Evolutionary conservation across 2,329 filamentous ascomycete genomes (phyloP), one percentile per base, ranked within the genome.

Genomic region (Nemania sp.): DNA sequence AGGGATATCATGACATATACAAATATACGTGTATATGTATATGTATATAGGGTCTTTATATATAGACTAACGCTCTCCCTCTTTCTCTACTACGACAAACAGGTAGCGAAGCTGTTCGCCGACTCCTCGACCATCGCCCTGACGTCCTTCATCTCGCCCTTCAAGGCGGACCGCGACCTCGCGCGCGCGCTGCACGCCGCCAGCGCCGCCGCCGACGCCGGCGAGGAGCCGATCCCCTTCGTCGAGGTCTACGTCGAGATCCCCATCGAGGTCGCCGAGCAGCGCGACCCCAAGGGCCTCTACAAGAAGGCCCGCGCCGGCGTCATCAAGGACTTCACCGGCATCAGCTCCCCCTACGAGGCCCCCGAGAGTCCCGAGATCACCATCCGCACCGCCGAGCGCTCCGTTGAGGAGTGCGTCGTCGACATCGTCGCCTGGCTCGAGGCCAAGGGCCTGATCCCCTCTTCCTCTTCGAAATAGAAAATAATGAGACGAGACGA

Each of bases 271-370:
- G 91, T 95, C 46, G 94, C 95, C 39, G 94, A 98, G 85, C 83
- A 94, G 84, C 87, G 95, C 65, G 95, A 99, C 74, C 95, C 95
- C 50, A 99, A 99, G 86, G 95, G 94, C 5, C 80, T 98, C 62
- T 99, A 99, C 81, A 97, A 97, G 84, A 97, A 97, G 86, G 95
- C 95, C 12, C 83, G 94, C 46, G 89, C 90, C 53, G 95, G 95
- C 46, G 87, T 96, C 76, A 98, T 98, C 78, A 95, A 96, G 78
- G 92, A 98, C 69, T 99, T 99, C 75, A 99, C 95, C 1, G 95
- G 95, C 57, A 92, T 98, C 72, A 93, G 89, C 67, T 92, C 94
- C 32, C 95, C 95, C 1, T 99, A 99, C 75, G 95, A 99, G 84
- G 91, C 87, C 63, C 95, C 95, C 5, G 81, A 88, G 75, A 87